phyloP scores from a whole-genome alignment of 345 rosid species.

The Hibiscus mutabilis region DNA sequence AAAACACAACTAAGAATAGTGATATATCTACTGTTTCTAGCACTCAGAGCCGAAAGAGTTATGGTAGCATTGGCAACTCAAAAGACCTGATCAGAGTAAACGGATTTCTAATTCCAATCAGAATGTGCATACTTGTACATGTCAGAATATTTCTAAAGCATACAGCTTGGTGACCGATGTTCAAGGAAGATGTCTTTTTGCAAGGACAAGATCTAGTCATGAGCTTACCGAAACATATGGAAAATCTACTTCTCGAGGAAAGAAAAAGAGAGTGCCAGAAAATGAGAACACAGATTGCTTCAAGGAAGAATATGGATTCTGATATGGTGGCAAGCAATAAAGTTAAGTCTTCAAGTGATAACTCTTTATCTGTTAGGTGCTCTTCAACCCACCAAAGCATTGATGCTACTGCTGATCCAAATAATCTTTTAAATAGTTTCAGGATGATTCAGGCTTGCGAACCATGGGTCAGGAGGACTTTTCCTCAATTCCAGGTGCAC shows the following conservation, averaged over 20 bases:
- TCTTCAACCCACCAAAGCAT: no score
- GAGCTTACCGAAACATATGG: conserved; percentile 71
- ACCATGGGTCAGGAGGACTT: conserved; percentile 40
- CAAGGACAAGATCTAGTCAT: conserved; percentile 91
- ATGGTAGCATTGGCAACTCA: conserved; percentile 24
- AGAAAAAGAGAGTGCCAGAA: conserved; percentile 14
- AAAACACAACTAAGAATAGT: not conserved
- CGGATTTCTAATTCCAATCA: conserved; percentile 40
- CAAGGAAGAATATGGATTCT: conserved; percentile 43
- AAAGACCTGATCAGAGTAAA: conserved; percentile 36
- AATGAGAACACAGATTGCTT: not conserved
- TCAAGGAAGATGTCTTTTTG: conserved; percentile 63
- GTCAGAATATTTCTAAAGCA: conserved; percentile 42
- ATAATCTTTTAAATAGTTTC: conserved; percentile 20
- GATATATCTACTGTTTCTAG: conserved; percentile 31
- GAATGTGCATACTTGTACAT: conserved; percentile 32
- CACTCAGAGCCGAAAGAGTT: conserved; percentile 38
- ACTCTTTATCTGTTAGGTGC: conserved; percentile 42
- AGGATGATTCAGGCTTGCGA: conserved; percentile 43
- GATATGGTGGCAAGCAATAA: conserved; percentile 34
- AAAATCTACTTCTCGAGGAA: conserved; percentile 44
- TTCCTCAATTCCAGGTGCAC: conserved; percentile 33
- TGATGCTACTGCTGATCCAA: conserved; percentile 47
- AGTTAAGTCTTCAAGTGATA: conserved; percentile 30
- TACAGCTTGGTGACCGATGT: conserved; percentile 41